Conservation (phyloP, 2,329 filamentous ascomycete species). For the Exophiala lecanii-corni region DNA sequence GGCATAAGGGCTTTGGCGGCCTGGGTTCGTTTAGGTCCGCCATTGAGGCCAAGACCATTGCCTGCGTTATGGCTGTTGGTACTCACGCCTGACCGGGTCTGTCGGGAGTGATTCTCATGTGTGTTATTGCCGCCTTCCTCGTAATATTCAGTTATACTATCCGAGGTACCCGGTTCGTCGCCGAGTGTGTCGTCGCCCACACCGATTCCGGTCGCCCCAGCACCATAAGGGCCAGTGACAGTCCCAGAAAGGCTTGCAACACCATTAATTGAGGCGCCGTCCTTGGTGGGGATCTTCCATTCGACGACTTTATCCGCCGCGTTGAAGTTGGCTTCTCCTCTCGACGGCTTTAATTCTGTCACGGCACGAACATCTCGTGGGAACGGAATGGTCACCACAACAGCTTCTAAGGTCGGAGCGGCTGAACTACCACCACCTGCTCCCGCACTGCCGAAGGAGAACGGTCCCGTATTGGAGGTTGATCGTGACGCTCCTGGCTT, state of each 20-base stretch:
- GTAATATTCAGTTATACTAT: conserved; percentile 43
- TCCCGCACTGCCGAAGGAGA: conserved; percentile 40
- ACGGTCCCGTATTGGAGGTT: conserved; percentile 47
- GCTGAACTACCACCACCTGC: conserved; percentile 49
- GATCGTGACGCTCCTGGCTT: conserved; percentile 30
- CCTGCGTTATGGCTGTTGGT: conserved; percentile 21
- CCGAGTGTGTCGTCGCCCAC: conserved; percentile 29
- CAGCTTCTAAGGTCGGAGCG: conserved; percentile 65
- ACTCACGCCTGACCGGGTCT: conserved; percentile 21
- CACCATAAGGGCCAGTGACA: conserved; percentile 61
- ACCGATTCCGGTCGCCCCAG: conserved; percentile 30
- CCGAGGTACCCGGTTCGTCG: conserved; percentile 27
- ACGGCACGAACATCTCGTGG: conserved; percentile 76
- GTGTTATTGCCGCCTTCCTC: conserved; percentile 38
- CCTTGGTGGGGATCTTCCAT: conserved; percentile 78
- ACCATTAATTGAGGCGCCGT: conserved; percentile 62
- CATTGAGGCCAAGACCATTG: too few species aligned
- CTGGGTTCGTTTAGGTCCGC: conserved; percentile 40
- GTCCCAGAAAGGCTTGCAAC: conserved; percentile 75
- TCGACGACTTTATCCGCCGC: conserved; percentile 68
- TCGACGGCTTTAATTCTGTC: conserved; percentile 72
- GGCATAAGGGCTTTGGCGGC: conserved; percentile 70
- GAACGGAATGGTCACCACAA: conserved; percentile 73
- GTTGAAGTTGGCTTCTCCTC: conserved; percentile 78
- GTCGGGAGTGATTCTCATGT: conserved; percentile 23